Conservation (phyloP, 2,329 filamentous ascomycete genomes). For the Westerdykella ornata region DNA sequence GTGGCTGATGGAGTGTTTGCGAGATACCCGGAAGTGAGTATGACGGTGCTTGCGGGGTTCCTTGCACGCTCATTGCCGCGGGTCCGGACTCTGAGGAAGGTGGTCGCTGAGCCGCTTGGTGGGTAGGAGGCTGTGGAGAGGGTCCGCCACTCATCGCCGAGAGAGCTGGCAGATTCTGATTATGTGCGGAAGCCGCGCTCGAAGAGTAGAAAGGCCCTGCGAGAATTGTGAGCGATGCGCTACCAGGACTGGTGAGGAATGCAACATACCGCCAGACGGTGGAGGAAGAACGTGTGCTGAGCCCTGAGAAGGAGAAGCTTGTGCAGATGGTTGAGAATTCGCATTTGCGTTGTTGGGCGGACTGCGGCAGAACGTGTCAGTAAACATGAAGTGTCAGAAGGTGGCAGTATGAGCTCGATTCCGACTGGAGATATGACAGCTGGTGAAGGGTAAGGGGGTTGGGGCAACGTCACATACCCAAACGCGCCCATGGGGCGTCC, state of each 20-base stretch:
- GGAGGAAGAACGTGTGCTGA: constrained; percentile 35
- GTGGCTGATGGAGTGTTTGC: constrained; percentile 39
- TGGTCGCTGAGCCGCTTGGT: constrained; percentile 31
- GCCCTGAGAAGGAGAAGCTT: constrained; percentile 33
- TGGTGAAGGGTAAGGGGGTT: constrained; percentile 4
- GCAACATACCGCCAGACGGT: constrained; percentile 32
- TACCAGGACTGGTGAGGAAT: constrained; percentile 5
- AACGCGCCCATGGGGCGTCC: constrained; percentile 25
- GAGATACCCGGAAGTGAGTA: constrained; percentile 43
- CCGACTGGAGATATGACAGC: constrained; percentile 15
- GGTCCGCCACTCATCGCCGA: constrained; percentile 41
- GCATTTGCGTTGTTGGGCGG: constrained; percentile 29
- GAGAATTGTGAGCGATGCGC: constrained; percentile 16
- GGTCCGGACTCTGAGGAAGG: constrained; percentile 34
- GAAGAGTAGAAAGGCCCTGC: constrained; percentile 38
- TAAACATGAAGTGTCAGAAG: constrained; percentile 9
- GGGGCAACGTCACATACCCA: constrained; percentile 24
- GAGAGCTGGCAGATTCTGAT: constrained; percentile 42
- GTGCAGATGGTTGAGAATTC: constrained; percentile 27
- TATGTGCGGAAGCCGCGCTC: constrained; percentile 30
- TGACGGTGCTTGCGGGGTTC: constrained; percentile 32
- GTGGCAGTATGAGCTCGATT: constrained; percentile 8
- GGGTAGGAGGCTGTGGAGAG: constrained; percentile 39
- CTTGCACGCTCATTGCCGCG: constrained; percentile 27
- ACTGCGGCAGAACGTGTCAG: constrained; percentile 14